A percentile compares a stretch with the other conserved stretches of the same genome.
Evolutionary conservation across 805 yeast species (phyloP).

Genomic region (Nakazawaea wickerhamii): DNA sequence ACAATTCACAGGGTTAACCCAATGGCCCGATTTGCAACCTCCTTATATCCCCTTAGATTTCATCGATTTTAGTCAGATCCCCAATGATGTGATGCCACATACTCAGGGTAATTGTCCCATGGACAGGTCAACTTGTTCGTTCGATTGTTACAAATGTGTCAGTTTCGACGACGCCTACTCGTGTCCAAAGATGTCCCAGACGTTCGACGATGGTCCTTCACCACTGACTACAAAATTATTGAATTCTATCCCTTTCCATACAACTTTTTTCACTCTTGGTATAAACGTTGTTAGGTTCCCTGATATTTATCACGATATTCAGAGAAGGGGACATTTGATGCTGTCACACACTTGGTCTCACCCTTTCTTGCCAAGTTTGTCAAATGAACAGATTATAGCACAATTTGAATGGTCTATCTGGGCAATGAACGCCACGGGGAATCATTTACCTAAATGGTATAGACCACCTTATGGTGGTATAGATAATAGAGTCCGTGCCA

Average conservation of each 20-base stretch:
- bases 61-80: constrained; percentile 51
- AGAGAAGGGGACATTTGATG: constrained; percentile 64
- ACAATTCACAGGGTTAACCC: constrained; percentile 62
- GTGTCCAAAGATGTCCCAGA: constrained; percentile 73
- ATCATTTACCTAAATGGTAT: constrained; percentile 85
- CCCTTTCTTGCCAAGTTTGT: constrained; percentile 68
- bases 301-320: constrained; percentile 55
- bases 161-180: constrained; percentile 70
- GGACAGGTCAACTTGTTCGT: constrained; percentile 60
- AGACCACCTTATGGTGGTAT: constrained; percentile 97
- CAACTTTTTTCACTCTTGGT: constrained; percentile 87
- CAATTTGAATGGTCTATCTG: constrained; percentile 93
- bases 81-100: constrained; percentile 39
- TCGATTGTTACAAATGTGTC: constrained; percentile 80
- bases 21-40: constrained; percentile 86
- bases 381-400: constrained; percentile 79
- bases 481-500: constrained; percentile 78
- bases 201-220: constrained; percentile 95
- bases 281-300: constrained; percentile 75
- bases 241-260: constrained; percentile 40
- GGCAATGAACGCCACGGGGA: constrained; percentile 95
- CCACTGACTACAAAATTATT: constrained; percentile 60
- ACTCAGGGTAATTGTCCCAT: constrained; percentile 54
- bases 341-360: constrained; percentile 95
- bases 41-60: constrained; percentile 82